Base-by-base conservation (phyloP, 1,284 basidiomycete species). In the Hortiboletus rubellus region DNA sequence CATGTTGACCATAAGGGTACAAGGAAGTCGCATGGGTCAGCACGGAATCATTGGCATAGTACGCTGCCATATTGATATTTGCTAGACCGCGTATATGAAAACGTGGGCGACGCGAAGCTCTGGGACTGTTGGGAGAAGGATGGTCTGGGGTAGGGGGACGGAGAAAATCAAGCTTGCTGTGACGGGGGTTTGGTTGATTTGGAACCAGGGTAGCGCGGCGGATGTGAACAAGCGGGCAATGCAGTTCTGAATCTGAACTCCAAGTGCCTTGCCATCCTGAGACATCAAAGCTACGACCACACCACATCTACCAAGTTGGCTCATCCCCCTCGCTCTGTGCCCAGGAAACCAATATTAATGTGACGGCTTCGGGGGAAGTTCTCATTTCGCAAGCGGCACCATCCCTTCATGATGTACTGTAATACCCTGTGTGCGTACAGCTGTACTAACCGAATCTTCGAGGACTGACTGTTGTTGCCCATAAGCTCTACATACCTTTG, bases 11-110 rank as follows among this genome's bases (percentile, higher is more conserved):
- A 60, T 71, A 71, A 40, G 72, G 72, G 36, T 70, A 70, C 48
- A 74, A 52, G 48, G 69, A 71, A 11, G 70, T 73, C 3, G 65
- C 62, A 53, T 73, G 69, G 17, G 71, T 64, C 41, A 74, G 54
- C 22, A 68, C 49, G 34, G 69, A 59, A 37, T 74, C 68, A 36
- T 31, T 54, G 47, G 61, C 66, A 41, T 73, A 71, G 65, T 68
- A 71, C 30, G 72, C 68, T 7, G 69, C 69, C 69, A 71, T 71
- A 36, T 42, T 58, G 55, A 59, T 59, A 34, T 58, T 47, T 54
- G 34, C 15, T 53, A 24, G 53, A 53, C 54, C 50, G 54, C 36
- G 62, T 57, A 44, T 33, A 22, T 37, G 50, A 54, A 49, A 55
- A 55, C 10, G 47, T 43, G 6, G 48, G 43, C 1, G 57, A 59